Evolutionary conservation across 2,329 filamentous ascomycete genomes (phyloP).

Genomic region (Fusarium keratoplasticum): DNA sequence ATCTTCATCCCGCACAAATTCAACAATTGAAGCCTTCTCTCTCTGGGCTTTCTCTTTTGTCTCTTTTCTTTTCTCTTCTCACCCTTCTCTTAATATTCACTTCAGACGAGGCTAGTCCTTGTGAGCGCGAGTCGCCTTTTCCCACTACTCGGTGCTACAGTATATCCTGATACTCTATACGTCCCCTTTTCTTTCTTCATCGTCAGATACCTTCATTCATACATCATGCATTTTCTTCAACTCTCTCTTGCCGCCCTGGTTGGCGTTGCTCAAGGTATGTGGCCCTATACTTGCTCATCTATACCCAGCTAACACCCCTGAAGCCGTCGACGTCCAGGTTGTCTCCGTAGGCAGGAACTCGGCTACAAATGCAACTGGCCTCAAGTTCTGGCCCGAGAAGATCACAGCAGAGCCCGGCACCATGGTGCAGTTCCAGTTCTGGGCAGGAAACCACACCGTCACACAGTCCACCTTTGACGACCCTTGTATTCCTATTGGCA

Average conservation of each 20-base stretch:
- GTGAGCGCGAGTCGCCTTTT: constrained; percentile 47
- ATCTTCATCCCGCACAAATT: constrained; percentile 35
- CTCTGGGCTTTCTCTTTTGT: constrained; percentile 45
- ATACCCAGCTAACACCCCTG: constrained; percentile 16
- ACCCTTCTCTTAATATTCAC: constrained; percentile 38
- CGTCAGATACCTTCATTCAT: constrained; percentile 47
- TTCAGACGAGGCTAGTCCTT: constrained; percentile 48
- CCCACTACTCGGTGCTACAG: constrained; percentile 16
- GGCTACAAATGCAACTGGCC: constrained; percentile 60
- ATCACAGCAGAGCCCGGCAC: constrained; percentile 72
- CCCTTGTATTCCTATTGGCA: constrained; percentile 73
- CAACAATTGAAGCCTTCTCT: constrained; percentile 39
- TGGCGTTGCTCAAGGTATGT: constrained; percentile 60
- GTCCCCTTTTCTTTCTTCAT: constrained; percentile 42
- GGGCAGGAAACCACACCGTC: constrained; percentile 79
- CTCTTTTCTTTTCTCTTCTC: constrained; percentile 40
- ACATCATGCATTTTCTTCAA: constrained; percentile 64
- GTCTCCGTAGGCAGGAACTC: constrained; percentile 70
- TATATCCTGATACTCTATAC: constrained; percentile 15
- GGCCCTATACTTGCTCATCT: neutral
- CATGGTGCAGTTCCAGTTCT: constrained; percentile 76
- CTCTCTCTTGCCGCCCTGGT: constrained; percentile 60
- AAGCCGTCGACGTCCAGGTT: constrained; percentile 65
- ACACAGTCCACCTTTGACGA: constrained; percentile 80
- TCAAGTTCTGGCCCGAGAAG: constrained; percentile 75